These are phyloP conservation scores for Mycena galopus DNA, from an alignment of 768 basidiomycete species.

Conservation along the genomic window DNA sequence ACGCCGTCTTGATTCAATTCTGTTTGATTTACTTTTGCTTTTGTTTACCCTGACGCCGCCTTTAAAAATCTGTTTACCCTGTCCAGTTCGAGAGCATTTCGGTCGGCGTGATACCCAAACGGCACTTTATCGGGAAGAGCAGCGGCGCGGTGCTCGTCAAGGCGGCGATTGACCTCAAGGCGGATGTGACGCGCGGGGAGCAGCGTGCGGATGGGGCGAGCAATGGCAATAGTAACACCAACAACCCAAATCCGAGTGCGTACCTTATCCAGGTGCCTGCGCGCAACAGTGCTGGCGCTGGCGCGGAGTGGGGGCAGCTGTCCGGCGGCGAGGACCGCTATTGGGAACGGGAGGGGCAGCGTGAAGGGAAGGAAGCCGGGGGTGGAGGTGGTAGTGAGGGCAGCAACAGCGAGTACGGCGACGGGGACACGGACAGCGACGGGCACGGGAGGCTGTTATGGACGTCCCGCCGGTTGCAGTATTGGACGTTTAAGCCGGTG, in stretches of 20 bases:
- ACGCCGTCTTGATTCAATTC: not conserved
- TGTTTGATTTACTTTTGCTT: not conserved
- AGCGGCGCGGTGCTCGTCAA: constrained; percentile 68
- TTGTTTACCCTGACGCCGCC: too few species aligned
- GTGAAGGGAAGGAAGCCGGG: not conserved
- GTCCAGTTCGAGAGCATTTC: not conserved
- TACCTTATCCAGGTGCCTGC: not conserved
- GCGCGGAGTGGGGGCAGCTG: not conserved
- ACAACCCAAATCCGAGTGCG: not conserved
- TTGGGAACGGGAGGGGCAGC: not conserved
- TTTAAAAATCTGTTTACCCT: not conserved
- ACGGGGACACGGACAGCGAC: constrained; percentile 50
- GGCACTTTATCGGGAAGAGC: constrained; percentile 67
- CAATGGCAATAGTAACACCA: not conserved
- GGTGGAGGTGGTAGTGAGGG: constrained; percentile 48
- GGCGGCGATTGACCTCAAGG: constrained; percentile 70
- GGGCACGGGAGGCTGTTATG: constrained; percentile 2
- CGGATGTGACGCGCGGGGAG: constrained; percentile 41
- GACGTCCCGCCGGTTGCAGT: constrained; percentile 32
- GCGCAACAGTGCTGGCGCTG: not conserved
- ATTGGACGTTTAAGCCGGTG: constrained; percentile 41
- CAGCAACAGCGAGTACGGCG: not conserved
- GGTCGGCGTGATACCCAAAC: not conserved
- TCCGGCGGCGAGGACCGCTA: not conserved
- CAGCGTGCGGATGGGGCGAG: not conserved